Evolutionary conservation across 2,329 filamentous ascomycete species (phyloP).

Genomic region (Diaporthe helianthi): DNA sequence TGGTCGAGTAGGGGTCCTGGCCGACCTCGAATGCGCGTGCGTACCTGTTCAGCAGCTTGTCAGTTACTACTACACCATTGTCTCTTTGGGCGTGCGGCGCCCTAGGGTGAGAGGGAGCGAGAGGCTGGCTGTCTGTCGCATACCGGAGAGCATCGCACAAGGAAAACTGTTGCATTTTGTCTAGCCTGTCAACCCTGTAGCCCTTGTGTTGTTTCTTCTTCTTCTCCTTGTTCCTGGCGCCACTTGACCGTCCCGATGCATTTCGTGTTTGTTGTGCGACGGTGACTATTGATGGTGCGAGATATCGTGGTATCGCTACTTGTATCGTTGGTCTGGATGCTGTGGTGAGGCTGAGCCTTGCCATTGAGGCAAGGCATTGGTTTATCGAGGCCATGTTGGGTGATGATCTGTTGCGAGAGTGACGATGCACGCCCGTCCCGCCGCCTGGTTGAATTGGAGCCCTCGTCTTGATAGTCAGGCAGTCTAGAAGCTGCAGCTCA

Average conservation of each 20-base stretch:
- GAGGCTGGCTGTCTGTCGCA: slow-evolving; percentile 36
- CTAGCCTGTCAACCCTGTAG: slow-evolving; percentile 70
- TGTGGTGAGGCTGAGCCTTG: slow-evolving; percentile 55
- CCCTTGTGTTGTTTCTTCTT: slow-evolving; percentile 69
- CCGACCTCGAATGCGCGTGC: slow-evolving; percentile 93
- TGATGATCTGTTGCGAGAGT: neutral
- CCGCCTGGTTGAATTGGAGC: neutral
- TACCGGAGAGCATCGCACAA: slow-evolving; percentile 94
- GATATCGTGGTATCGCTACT: slow-evolving; percentile 55
- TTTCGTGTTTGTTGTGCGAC: slow-evolving; percentile 50
- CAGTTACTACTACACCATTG: neutral
- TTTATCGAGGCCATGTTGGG: slow-evolving; percentile 58
- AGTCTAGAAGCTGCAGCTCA: slow-evolving; percentile 10
- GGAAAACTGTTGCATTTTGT: slow-evolving; percentile 74
- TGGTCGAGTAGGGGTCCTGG: slow-evolving; percentile 71
- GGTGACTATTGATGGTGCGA: slow-evolving; percentile 54
- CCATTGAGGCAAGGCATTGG: slow-evolving; percentile 62
- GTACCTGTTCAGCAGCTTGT: slow-evolving; percentile 63
- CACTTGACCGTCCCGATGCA: slow-evolving; percentile 47
- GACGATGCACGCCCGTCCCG: neutral
- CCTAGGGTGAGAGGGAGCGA: neutral
- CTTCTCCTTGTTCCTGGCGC: slow-evolving; percentile 62
- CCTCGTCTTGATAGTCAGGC: neutral
- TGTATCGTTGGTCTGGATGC: slow-evolving; percentile 49
- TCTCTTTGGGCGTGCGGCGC: too few species aligned